Evolutionary conservation across 108 stramenopile genomes (phyloP).

Genomic region (Skeletonema marinoi): DNA sequence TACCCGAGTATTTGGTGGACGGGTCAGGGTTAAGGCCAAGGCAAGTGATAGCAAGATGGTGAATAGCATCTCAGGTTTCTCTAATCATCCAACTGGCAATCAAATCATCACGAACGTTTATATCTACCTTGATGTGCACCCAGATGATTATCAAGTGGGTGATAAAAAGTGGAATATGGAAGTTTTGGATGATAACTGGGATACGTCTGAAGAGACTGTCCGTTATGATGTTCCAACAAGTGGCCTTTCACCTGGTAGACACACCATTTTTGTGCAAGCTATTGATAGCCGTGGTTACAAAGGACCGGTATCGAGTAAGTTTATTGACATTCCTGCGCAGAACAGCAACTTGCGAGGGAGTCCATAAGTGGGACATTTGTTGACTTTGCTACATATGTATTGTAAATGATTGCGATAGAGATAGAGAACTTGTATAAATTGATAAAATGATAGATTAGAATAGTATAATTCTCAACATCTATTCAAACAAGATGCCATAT

Average conservation of each 20-base stretch:
- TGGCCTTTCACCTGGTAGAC: conserved; percentile 21
- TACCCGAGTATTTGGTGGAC: neutral
- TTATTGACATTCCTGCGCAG: conserved; percentile 4
- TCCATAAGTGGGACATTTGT: neutral
- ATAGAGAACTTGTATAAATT: neutral
- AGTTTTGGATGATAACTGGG: neutral
- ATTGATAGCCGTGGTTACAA: conserved; percentile 45
- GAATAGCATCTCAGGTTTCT: conserved; percentile 16
- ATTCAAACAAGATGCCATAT: too few relatives aligned
- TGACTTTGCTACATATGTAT: neutral
- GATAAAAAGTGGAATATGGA: conserved; percentile 5
- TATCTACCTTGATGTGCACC: conserved; percentile 30
- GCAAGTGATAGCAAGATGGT: conserved; percentile 37
- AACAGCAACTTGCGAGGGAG: neutral
- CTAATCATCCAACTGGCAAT: conserved; percentile 14
- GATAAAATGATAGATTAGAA: neutral
- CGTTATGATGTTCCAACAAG: neutral
- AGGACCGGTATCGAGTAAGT: conserved; percentile 40
- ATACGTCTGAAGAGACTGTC: conserved; percentile 2
- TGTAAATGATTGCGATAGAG: neutral
- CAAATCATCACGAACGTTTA: conserved; percentile 10
- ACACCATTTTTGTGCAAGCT: conserved; percentile 45
- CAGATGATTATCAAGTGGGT: conserved; percentile 6
- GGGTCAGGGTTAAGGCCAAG: conserved; percentile 5
- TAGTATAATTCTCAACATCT: too few relatives aligned